phyloP scores from a whole-genome alignment of 2,329 filamentous ascomycete species.

The Penicillium frequentans region DNA sequence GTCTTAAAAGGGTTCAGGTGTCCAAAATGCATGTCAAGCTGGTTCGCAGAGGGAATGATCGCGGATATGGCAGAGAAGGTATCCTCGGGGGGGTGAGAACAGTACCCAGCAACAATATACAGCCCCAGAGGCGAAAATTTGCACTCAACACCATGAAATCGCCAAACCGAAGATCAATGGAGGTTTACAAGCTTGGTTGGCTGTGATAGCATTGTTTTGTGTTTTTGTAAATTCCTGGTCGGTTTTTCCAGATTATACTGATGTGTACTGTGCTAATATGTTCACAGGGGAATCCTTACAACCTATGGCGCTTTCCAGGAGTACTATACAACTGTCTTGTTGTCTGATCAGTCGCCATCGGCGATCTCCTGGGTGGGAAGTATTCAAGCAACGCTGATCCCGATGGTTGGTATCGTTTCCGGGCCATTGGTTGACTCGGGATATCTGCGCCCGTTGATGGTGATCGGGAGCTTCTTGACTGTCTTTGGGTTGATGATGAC shows the following conservation, averaged over 20 bases:
- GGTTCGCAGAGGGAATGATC: background rate
- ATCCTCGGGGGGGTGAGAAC: background rate
- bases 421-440: slow-evolving; percentile 52
- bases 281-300: slow-evolving; percentile 42
- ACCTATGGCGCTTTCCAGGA: slow-evolving; percentile 52
- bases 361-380: slow-evolving; percentile 52
- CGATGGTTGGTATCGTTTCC: slow-evolving; percentile 49
- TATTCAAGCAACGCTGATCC: slow-evolving; percentile 48
- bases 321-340: slow-evolving; percentile 45
- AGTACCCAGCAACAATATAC: background rate
- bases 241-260: background rate
- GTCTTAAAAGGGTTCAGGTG: background rate
- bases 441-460: slow-evolving; percentile 42
- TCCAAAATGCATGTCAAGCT: background rate
- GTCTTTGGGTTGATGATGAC: slow-evolving; percentile 35
- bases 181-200: slow-evolving; percentile 30
- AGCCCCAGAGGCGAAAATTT: background rate
- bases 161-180: slow-evolving; percentile 22
- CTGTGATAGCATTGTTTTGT: slow-evolving; percentile 31
- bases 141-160: slow-evolving; percentile 1
- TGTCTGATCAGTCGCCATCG: slow-evolving; percentile 39
- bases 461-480: slow-evolving; percentile 42
- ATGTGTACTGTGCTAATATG: slow-evolving; percentile 2
- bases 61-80: slow-evolving; percentile 14
- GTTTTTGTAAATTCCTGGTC: slow-evolving; percentile 38